Conservation (phyloP, 2,329 filamentous ascomycete species). For the Cryphonectria nitschkei region DNA sequence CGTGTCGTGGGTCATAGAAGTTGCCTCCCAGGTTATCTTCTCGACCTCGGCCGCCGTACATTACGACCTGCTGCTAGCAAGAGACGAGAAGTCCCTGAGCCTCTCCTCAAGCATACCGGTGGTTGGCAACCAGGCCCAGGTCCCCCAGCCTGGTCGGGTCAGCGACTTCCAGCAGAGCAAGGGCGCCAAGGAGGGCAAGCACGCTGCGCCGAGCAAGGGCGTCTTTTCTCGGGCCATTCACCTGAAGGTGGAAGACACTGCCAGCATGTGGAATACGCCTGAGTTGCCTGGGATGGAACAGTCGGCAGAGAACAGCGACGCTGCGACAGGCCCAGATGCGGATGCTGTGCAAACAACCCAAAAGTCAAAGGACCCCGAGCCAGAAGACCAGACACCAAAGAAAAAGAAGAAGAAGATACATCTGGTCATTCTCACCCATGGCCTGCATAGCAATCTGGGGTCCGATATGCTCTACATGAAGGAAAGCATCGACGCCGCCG, state of each 20-base stretch:
- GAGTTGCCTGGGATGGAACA: conserved; percentile 70
- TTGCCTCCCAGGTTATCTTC: conserved; percentile 92
- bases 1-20: conserved; percentile 87
- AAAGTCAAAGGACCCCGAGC: conserved; percentile 27
- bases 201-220: conserved; percentile 69
- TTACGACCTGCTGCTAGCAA: conserved; percentile 83
- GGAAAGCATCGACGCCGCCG: conserved; percentile 89
- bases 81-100: conserved; percentile 82
- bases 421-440: conserved; percentile 90
- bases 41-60: conserved; percentile 84
- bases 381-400: conserved; percentile 31
- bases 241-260: conserved; percentile 84
- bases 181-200: conserved; percentile 59
- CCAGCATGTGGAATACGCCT: conserved; percentile 90
- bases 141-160: conserved; percentile 70
- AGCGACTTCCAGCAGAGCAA: conserved; percentile 74
- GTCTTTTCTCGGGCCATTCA: conserved; percentile 82
- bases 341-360: conserved; percentile 26
- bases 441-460: conserved; percentile 91
- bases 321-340: conserved; percentile 29
- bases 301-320: conserved; percentile 26
- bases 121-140: conserved; percentile 48
- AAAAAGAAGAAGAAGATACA: conserved; percentile 77
- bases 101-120: conserved; percentile 57
- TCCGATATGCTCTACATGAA: conserved; percentile 97